A percentile compares a stretch with the other conserved stretches of the same genome.
These are phyloP conservation scores for Mitragyna speciosa DNA, from an alignment of 257 asterid species.

Conservation along the genomic window DNA sequence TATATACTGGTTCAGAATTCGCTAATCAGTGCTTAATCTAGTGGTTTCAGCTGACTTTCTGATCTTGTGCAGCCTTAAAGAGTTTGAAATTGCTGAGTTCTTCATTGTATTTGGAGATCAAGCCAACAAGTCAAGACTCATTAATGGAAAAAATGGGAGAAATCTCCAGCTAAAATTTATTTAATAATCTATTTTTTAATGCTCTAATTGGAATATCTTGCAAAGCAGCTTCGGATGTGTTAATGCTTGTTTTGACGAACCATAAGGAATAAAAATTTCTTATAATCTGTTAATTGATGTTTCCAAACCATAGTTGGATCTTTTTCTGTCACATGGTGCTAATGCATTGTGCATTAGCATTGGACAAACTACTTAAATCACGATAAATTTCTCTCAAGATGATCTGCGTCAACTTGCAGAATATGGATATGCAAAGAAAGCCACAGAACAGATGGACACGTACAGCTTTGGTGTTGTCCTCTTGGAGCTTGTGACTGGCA, in stretches of 20 bases:
- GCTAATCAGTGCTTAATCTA: not conserved
- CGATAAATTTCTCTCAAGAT: not conserved
- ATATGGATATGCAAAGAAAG: conserved; percentile 61
- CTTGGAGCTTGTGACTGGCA: conserved; percentile 75
- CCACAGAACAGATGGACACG: conserved; percentile 60
- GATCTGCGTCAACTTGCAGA: conserved; percentile 37
- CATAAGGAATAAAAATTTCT: not conserved
- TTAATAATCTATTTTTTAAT: not conserved
- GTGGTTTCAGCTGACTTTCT: not conserved
- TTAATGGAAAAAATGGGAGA: not conserved
- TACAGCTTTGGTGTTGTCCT: conserved; percentile 74
- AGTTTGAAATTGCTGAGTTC: too few relatives aligned
- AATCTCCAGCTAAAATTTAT: not conserved
- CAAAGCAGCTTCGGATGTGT: not conserved
- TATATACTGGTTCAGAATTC: not conserved
- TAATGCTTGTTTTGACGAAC: not conserved
- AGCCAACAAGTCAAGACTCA: too few relatives aligned
- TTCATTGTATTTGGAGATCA: too few relatives aligned
- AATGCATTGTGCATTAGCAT: not conserved
- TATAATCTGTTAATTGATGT: not conserved
- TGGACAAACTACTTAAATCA: not conserved
- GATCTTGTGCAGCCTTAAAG: not conserved
- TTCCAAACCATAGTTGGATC: not conserved
- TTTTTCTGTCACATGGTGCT: not conserved
- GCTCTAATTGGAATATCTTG: not conserved